Evolutionary conservation across 2,329 filamentous ascomycete genomes (phyloP), one percentile per base, ranked within the genome.

Genomic region (Sphaerulina vaccinii): DNA sequence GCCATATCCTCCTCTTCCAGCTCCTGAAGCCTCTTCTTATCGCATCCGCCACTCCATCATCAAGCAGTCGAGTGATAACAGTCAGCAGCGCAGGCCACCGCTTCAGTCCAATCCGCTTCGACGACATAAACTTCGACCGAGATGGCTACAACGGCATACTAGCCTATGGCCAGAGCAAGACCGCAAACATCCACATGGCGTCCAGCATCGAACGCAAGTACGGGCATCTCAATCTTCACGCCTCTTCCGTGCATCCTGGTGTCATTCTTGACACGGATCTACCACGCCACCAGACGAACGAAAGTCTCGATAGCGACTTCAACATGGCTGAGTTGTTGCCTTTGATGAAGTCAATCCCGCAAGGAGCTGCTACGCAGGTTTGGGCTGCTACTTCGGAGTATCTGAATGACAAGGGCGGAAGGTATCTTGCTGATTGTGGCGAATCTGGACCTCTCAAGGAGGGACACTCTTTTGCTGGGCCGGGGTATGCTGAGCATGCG

Each of bases 1-100:
- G 38, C 13, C 78, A 81, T 52, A 82, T 81, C 65, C 68, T 81
- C 0, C 69, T 83, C 16, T 76, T 79, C 52, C 68, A 78, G 15
- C 70, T 80, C 0, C 66, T 83, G n/a, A 74, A 74, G 18, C 63
- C 70, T 0, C 61, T 69, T 0, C 61, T 79, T 0, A 56, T 67
- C 0, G 67, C 68, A 3, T 57, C 70, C 27, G 32, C 56, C 7
- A 47, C 37, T 9, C 22, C 47, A 5, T 76, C 74, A 46, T 59
- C 70, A 4, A 77, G 24, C 36, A 55, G 47, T 42, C 48, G 55
- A 21, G 74, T 80, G 1, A 69, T 82, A 35, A 64, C 66, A 0
- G 60, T 80, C 1, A 69, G 73, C 0, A 76, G 73, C 2, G 59
- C 69, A 0, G 76, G 59, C 1, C 79, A 81, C 53, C 67, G 69